Evolutionary conservation across 345 rosid genomes (phyloP), one percentile per base, ranked within the genome.

Genomic region (Reutealis trisperma): DNA sequence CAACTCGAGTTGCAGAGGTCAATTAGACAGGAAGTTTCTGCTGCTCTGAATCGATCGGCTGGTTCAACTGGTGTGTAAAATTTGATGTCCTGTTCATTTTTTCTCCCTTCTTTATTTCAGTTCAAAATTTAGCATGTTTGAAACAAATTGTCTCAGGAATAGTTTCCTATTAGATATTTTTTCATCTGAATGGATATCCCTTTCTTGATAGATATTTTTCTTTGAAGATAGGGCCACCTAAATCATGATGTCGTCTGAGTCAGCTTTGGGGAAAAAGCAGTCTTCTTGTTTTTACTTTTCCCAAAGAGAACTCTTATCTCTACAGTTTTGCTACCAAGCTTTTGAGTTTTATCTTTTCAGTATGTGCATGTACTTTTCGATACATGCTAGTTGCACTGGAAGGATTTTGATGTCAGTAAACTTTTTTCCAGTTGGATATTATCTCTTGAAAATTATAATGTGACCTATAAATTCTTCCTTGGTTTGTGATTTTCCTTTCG

Each of bases 1-100:
- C 99, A 95, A 82, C 93, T 91, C 21, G 97, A 95, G 88, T 79
- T 95, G 86, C 99, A 93, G 78, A 88, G 96, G 72, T 91, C 97
- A 61, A 89, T 95, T 74, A 89, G 90, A 81, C 98, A 93, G 74
- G 99, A 95, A 83, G 91, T 93, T 65, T 93, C 97, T 16, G 91
- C 96, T 9, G 97, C 99, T 0, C 84, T 95, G 81, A 90, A 91
- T 79, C 90, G 92, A 12, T 78, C 97, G 21, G 77, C 80, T 8
- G 84, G 79, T 77, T 67, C 86, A 62, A 73, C 88, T 90, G 99
- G 98, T 95, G 67, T 44, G 73, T 16, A 32, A 11, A 14, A 27
- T 16, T 30, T 63, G 21, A 37, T 59, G 49, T 6, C 30, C 24
- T 16, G 27, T 24, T 30, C 67, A 34, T n/a, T 67, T 47, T 4